Evolutionary conservation across 2,329 filamentous ascomycete genomes (phyloP), one percentile per base, ranked within the genome.

Genomic region (Fusarium subglutinans): DNA sequence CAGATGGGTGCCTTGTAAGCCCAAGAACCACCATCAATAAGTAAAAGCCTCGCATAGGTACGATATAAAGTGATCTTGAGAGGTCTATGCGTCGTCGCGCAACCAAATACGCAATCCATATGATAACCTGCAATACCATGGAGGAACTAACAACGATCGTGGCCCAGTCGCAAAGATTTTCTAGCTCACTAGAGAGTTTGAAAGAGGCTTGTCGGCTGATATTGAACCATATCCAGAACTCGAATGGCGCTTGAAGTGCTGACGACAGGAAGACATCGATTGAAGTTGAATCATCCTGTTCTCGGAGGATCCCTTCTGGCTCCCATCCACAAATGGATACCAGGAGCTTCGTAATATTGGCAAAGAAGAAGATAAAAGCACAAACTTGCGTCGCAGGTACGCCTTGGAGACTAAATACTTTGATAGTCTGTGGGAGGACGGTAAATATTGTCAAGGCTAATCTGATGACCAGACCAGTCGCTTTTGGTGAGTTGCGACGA

Each of bases 211-310:
- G 24, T 1, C 20, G 1, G 4, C 26, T 35, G 8, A 70, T 66
- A 5, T 60, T 70, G 2, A 50, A 6, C 66, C 66, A 70, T 11
- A 70, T 70, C 66, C 68, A 70, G 3, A 41, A 1, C 11, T 70
- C 26, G 6, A 70, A 70, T 1, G 60, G 53, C 1, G 6, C 9
- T 17, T 70, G 66, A 1, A 70, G 9, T 2, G 45, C 4, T 11
- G 26, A 2, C 1, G 11, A 28, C 2, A 60, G 3, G 1, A 66
- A 10, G 0, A 26, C 20, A 7, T 40, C 8, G 2, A 4, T 3
- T 0, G 38, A 22, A 0, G 9, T 12, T 5, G 9, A 3, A 15
- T 45, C 18, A 0, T 44, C 22, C 3, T 13, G 13, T 0, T 26
- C 35, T 2, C 24, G 33, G 1, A n/a, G 15, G 11, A 5, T 5